A percentile compares a stretch with the other conserved stretches of the same genome.
Evolutionary conservation across 2,329 filamentous ascomycete species (phyloP).

Genomic region (Trichoderma koningii): DNA sequence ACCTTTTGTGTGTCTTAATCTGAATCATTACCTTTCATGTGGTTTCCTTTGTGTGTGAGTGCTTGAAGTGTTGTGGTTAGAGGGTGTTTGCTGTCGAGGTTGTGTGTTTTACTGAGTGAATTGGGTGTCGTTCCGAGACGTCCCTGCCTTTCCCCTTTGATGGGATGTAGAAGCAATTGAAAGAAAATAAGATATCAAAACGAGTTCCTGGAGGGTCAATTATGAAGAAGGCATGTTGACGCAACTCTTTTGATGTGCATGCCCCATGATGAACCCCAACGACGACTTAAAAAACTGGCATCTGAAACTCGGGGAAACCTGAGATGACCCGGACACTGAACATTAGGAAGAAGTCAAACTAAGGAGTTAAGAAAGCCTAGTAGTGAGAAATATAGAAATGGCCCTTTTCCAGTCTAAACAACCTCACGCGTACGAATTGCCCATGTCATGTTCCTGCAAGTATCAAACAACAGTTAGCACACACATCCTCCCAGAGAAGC

Average conservation of each 20-base stretch:
- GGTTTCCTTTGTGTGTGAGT: not conserved
- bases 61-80: not conserved
- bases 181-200: not conserved
- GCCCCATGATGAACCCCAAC: too few species aligned
- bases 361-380: not conserved
- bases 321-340: not conserved
- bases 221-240: too few species aligned
- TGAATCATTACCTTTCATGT: not conserved
- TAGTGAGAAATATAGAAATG: not conserved
- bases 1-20: conserved; percentile 10
- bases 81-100: not conserved
- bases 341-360: not conserved
- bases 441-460: conserved; percentile 64
- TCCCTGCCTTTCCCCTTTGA: not conserved
- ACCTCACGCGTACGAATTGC: conserved; percentile 57
- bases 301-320: not conserved
- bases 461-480: conserved; percentile 7
- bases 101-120: not conserved
- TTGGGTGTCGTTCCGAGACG: not conserved
- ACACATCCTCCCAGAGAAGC: not conserved
- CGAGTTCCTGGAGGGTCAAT: too few species aligned
- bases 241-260: too few species aligned
- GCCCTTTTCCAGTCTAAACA: conserved; percentile 3
- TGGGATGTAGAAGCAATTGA: not conserved
- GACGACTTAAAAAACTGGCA: not conserved